These are phyloP conservation scores for Trichoderma koningiopsis DNA, from an alignment of 2,329 filamentous ascomycete genomes.

Conservation along the genomic window DNA sequence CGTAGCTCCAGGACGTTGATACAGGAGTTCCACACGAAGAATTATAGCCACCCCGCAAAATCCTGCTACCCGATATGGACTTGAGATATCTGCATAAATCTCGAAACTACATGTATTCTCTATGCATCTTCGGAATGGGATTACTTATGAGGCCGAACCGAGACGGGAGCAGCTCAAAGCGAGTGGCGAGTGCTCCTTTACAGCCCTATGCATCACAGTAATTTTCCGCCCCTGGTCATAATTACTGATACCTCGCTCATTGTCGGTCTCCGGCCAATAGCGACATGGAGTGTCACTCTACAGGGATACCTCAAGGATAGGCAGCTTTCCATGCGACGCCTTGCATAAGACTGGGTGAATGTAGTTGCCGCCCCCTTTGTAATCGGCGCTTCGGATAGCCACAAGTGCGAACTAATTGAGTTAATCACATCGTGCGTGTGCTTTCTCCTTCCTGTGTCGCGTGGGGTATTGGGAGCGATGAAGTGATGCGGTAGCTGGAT, in stretches of 20 bases:
- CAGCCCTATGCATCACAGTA: neutral
- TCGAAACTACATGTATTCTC: too few species aligned
- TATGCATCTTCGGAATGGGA: too few species aligned
- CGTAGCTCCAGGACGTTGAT: neutral
- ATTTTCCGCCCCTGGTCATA: neutral
- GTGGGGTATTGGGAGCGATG: neutral
- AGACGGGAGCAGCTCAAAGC: neutral
- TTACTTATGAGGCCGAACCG: neutral
- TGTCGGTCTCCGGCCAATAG: neutral
- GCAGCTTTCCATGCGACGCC: neutral
- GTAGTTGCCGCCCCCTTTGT: neutral
- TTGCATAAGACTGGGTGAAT: neutral
- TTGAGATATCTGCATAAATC: neutral
- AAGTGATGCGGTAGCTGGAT: neutral
- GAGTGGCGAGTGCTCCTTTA: neutral
- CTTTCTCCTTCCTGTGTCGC: neutral
- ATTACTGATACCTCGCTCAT: neutral
- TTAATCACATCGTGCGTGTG: neutral
- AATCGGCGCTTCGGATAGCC: neutral
- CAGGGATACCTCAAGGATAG: neutral
- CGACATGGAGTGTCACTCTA: neutral
- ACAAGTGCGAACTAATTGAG: neutral
- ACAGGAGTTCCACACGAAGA: neutral
- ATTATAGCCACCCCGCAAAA: neutral
- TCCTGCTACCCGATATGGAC: neutral